These are phyloP conservation scores for Platanthera zijinensis DNA, from an alignment of 106 monocot species.

Conservation along the genomic window DNA sequence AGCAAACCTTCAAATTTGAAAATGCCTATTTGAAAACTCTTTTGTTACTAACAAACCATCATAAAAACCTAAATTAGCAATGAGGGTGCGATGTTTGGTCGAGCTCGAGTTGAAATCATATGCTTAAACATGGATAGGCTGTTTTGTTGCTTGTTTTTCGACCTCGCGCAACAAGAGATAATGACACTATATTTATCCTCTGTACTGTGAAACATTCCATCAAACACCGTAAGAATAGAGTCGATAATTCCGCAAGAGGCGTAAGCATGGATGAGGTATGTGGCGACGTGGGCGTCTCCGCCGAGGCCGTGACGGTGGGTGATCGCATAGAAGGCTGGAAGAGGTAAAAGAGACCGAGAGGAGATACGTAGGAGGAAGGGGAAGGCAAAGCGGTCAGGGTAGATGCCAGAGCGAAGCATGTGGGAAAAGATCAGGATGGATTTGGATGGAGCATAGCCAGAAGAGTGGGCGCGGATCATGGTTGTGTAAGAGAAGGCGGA, in stretches of 20 bases:
- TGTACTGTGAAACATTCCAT: slow-evolving; percentile 19
- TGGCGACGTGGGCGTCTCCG: slow-evolving; percentile 22
- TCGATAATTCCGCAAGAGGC: slow-evolving; percentile 21
- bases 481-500: slow-evolving; percentile 2
- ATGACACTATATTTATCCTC: slow-evolving; percentile 35
- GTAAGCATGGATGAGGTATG: slow-evolving; percentile 29
- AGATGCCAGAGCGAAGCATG: slow-evolving; percentile 22
- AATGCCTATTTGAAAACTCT: too few species aligned
- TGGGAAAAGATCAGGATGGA: slow-evolving; percentile 3
- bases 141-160: not conserved
- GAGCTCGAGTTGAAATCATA: slow-evolving; percentile 13
- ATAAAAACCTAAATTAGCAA: too few species aligned
- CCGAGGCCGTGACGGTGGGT: slow-evolving; percentile 2
- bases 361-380: slow-evolving; percentile 27
- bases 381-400: slow-evolving; percentile 28
- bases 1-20: too few species aligned
- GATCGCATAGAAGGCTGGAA: slow-evolving; percentile 1
- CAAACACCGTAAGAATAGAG: slow-evolving; percentile 24
- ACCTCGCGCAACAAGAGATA: slow-evolving; percentile 23
- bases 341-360: slow-evolving; percentile 6
- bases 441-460: not conserved
- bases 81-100: slow-evolving; percentile 25
- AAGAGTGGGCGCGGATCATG: slow-evolving; percentile 12
- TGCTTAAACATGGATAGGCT: slow-evolving; percentile 15
- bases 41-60: too few species aligned